phyloP scores from a whole-genome alignment of 2,329 filamentous ascomycete species.

The Fusarium nisikadoi region DNA sequence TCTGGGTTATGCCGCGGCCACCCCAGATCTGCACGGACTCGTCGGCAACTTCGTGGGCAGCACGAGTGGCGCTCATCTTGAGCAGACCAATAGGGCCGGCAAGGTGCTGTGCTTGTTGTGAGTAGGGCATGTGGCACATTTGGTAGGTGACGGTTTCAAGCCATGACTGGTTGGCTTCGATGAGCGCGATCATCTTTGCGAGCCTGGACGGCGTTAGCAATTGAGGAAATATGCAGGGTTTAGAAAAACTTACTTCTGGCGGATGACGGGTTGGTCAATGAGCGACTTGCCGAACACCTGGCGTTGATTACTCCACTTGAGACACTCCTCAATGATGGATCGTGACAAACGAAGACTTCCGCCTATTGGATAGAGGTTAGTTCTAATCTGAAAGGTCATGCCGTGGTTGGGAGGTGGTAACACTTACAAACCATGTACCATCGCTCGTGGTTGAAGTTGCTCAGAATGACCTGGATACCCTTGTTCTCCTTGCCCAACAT shows the following conservation, averaged over 20 bases:
- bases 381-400: background rate
- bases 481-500: slow-evolving; percentile 85
- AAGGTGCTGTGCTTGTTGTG: slow-evolving; percentile 77
- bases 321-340: slow-evolving; percentile 80
- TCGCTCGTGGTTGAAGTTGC: slow-evolving; percentile 90
- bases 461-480: slow-evolving; percentile 84
- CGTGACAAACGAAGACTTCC: slow-evolving; percentile 73
- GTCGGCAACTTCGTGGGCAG: slow-evolving; percentile 85
- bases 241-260: slow-evolving; percentile 71
- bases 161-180: slow-evolving; percentile 87
- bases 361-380: slow-evolving; percentile 45
- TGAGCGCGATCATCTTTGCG: slow-evolving; percentile 85
- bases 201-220: slow-evolving; percentile 58
- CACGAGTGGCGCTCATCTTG: slow-evolving; percentile 81
- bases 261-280: slow-evolving; percentile 84
- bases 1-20: slow-evolving; percentile 81
- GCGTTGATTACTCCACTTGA: slow-evolving; percentile 90
- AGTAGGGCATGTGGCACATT: slow-evolving; percentile 87
- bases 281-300: slow-evolving; percentile 85
- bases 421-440: slow-evolving; percentile 76
- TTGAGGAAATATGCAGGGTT: background rate
- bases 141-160: slow-evolving; percentile 87
- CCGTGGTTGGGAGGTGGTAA: background rate
- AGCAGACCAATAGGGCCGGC: slow-evolving; percentile 85
- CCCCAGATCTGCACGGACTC: slow-evolving; percentile 89